Evolutionary conservation across 768 basidiomycete species (phyloP), one percentile per base, ranked within the genome.

Genomic region (Mycena sanguinolenta): DNA sequence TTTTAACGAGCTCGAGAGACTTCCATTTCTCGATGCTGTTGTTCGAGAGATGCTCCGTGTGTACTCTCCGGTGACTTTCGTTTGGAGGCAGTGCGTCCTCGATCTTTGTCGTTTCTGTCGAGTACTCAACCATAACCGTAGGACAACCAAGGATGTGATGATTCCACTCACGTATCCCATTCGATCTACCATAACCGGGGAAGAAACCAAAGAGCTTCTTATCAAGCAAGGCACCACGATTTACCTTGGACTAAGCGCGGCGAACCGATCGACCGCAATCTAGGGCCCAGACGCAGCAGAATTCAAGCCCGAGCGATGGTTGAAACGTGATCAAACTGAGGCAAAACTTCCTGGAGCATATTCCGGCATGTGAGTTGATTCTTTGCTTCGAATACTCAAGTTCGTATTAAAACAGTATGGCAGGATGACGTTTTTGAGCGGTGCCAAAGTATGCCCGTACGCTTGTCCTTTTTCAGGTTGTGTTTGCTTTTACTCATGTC

Each of bases 231-330:
- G 81, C 42, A 86, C 85, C 44, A 38, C 74, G 61, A 59, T 85
- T 67, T 64, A 79, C 75, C 53, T 80, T 62, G 78, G 83, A 44
- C 44, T 82, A 28, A 53, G 75, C 46, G 69, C 72, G 30, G 71
- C 80, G 3, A 87, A 87, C 67, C 75, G 79, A 0, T 81, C 81
- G 52, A 78, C 77, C 21, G 78, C 79, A 16, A 70, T 87, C 21
- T 89, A 86, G 86, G 87, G 87, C 13, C 79, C 81, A 3, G 86
- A 88, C 68, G 83, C 84, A 2, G 44, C 77, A 17, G 83, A 86
- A 67, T 87, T 85, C 81, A 87, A 84, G 57, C 87, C 86, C 0
- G 86, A 87, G 67, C 75, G 87, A 23, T 89, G 88, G 87, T 74
- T 87, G 4, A 75, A 75, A 2, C 75, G 67, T 38, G 69, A 77